Evolutionary conservation across 1,284 basidiomycete species (phyloP).

Genomic region (Athelia psychrophila): DNA sequence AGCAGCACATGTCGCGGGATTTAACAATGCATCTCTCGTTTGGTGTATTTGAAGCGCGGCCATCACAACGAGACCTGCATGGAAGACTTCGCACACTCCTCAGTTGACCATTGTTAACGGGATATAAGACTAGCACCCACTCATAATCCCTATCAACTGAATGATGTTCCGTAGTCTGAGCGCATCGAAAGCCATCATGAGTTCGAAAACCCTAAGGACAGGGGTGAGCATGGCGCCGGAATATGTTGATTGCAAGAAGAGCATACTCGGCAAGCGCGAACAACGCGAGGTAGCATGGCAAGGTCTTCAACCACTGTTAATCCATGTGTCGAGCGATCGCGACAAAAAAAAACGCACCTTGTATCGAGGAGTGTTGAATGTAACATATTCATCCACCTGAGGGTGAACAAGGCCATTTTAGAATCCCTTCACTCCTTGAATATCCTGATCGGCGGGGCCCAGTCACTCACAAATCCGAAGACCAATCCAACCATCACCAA

Average conservation of each 20-base stretch:
- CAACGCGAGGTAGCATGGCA: slow-evolving; percentile 23
- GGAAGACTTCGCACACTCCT: slow-evolving; percentile 52
- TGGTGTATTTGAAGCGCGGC: slow-evolving; percentile 74
- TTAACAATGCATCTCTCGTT: slow-evolving; percentile 58
- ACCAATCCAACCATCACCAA: slow-evolving; percentile 30
- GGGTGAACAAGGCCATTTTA: neutral
- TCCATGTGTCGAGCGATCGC: slow-evolving; percentile 1
- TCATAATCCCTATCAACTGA: slow-evolving; percentile 34
- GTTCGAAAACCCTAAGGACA: slow-evolving; percentile 15
- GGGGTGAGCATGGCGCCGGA: neutral
- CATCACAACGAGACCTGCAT: slow-evolving; percentile 67
- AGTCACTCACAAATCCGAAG: slow-evolving; percentile 12
- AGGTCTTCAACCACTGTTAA: slow-evolving; percentile 10
- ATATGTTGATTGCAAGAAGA: slow-evolving; percentile 3
- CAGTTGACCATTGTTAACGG: neutral
- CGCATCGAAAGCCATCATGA: slow-evolving; percentile 19
- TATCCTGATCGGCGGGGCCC: too few species aligned
- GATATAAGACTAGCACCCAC: slow-evolving; percentile 21
- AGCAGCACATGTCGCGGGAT: slow-evolving; percentile 2
- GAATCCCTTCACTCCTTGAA: neutral
- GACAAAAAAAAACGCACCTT: neutral
- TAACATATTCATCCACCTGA: slow-evolving; percentile 1
- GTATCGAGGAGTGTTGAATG: slow-evolving; percentile 1
- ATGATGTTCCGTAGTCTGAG: slow-evolving; percentile 28
- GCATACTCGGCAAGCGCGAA: slow-evolving; percentile 21